Evolutionary conservation across 2,329 filamentous ascomycete species (phyloP), one percentile per base, ranked within the genome.

Genomic region (Fusarium gaditjirri): DNA sequence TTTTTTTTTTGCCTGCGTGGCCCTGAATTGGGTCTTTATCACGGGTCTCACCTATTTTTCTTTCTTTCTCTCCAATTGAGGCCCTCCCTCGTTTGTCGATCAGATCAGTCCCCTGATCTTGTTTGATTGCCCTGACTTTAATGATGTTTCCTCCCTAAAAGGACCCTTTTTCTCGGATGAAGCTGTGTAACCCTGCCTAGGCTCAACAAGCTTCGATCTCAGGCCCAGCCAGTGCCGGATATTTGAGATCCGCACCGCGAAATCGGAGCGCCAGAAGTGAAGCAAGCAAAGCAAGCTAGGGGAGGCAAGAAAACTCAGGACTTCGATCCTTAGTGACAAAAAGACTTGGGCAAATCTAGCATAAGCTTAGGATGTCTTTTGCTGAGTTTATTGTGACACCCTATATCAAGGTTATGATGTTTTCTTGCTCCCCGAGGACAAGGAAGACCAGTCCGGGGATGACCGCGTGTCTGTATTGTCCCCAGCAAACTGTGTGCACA

Each of bases 381-480:
- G 25, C 25, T 25, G 25, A 25, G 25, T 25, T 25, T 25, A 25
- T 25, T 25, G 25, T 25, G 25, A 25, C 25, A 25, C 25, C 25
- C 25, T 25, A 25, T 25, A 25, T 25, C 25, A 25, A 25, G 25
- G 25, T 25, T 25, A 25, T 25, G 25, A 25, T 25, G 25, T 25
- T 25, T 25, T 25, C 25, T 25, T 25, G 25, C 25, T 25, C 25
- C 25, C 25, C 25, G 25, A 25, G 25, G 25, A 25, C 25, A 25
- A 67, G 35, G 54, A 65, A 70, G 65, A 65, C 63, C 68, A 70
- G 61, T 65, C 61, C 75, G 68, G 72, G 66, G 71, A 75, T 72
- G 66, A 68, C 73, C 74, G 75, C 63, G 73, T 73, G 60, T 70
- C 63, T 71, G 70, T 71, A 58, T 71, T 68, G 70, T 73, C 70